Percentiles rank a stretch among this genome's conserved stretches.
These are phyloP conservation scores for Geotrichum klebahnii DNA, from an alignment of 1,139 yeast species.

Conservation along the genomic window DNA sequence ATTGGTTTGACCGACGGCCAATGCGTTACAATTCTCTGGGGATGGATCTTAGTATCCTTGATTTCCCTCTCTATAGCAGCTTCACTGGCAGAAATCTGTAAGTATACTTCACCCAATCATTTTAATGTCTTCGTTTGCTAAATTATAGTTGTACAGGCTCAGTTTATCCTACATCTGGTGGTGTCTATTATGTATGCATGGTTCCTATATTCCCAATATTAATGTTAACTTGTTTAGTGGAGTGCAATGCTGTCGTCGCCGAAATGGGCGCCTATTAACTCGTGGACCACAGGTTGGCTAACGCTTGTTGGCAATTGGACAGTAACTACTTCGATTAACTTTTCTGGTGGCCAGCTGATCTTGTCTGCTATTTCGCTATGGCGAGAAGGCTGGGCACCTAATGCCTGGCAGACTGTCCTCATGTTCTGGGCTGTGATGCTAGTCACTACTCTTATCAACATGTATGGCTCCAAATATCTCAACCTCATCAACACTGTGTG, in stretches of 20 bases:
- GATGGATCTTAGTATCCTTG: constrained; percentile 26
- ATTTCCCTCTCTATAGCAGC: constrained; percentile 30
- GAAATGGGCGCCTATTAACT: constrained; percentile 23
- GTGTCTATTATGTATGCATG: constrained; percentile 27
- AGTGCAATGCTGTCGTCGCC: constrained; percentile 22
- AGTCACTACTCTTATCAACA: constrained; percentile 24
- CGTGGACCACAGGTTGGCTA: constrained; percentile 24
- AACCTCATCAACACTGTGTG: constrained; percentile 27
- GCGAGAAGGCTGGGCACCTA: constrained; percentile 21
- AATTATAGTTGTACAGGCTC: constrained; percentile 26
- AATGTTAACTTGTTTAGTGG: constrained; percentile 23
- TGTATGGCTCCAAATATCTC: constrained; percentile 24
- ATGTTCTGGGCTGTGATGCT: constrained; percentile 26
- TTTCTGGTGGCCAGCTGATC: constrained; percentile 23
- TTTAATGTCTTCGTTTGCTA: constrained; percentile 7
- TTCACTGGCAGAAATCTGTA: constrained; percentile 32
- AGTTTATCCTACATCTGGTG: constrained; percentile 27
- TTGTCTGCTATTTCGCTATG: constrained; percentile 21
- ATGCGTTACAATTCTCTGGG: constrained; percentile 30
- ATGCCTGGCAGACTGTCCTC: constrained; percentile 24
- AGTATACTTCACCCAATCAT: constrained; percentile 26
- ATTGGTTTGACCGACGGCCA: constrained; percentile 31
- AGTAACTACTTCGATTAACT: constrained; percentile 22
- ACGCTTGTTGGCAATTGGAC: constrained; percentile 24
- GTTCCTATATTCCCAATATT: constrained; percentile 23